Base-by-base conservation (phyloP, 129 eudicot genomes). In the Glebionis coronaria region DNA sequence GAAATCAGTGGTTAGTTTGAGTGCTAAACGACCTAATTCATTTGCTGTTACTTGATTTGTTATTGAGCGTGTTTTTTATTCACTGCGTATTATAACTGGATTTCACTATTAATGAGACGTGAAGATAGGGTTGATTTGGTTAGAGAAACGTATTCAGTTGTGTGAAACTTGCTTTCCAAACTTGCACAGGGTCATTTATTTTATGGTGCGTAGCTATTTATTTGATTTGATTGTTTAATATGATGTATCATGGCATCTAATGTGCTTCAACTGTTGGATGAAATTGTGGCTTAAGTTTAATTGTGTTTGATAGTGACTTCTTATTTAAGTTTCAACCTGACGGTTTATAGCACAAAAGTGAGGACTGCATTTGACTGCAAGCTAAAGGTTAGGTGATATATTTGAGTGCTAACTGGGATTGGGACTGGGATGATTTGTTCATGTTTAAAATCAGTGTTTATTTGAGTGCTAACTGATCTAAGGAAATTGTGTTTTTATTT, bases 341-440 rank as follows among this genome's bases (percentile, higher is more conserved):
- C n/a, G 10, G 60, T 20, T 55, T 16, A 52, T 16, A 8, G 20
- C 10, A 18, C 57, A 52, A 52, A 7, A 21, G 3, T 53, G 57
- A 53, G 57, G 19, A 21, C 27, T 53, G 12, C 20, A 52, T 4
- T 8, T 53, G 56, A 53, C 57, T 53, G 10, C 57, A 0, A n/a
- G 16, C 1, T 16, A 6, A 52, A n/a, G n/a, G n/a, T n/a, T n/a
- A 16, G 20, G 57, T 16, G 57, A 52, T n/a, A 52, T 52, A 31
- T 31, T 31, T 31, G 5, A 31, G 40, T 14, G 2, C 23, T 8
- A n/a, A n/a, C n/a, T n/a, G n/a, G n/a, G n/a, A n/a, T n/a, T 6
- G 19, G 60, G 38, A 12, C 59, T 19, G 45, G 46, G 49, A 18
- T 70, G n/a, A 31, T 38, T 47, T 72, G 55, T 35, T 35, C 42